These are phyloP conservation scores for Warburgia ugandensis DNA, from an alignment of 164 flowering plant species.

Conservation along the genomic window DNA sequence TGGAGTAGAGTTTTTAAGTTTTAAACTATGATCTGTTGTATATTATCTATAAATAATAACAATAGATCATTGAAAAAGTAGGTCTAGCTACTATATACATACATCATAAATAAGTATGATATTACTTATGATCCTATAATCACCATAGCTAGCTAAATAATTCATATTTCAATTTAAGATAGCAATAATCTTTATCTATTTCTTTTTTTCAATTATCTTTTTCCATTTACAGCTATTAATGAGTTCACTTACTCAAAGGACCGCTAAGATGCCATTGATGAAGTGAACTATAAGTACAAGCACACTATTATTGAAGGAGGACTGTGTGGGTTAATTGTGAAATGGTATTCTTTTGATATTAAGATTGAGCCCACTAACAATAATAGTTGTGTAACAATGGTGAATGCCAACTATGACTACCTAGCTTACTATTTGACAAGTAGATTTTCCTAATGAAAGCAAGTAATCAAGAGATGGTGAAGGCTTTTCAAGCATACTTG, in stretches of 20 bases:
- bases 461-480: not conserved
- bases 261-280: conserved; percentile 14
- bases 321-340: not conserved
- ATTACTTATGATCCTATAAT: too few relatives aligned
- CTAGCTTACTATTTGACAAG: not conserved
- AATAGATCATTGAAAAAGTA: too few relatives aligned
- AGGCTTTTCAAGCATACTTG: not conserved
- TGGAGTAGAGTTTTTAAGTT: too few relatives aligned
- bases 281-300: conserved; percentile 12
- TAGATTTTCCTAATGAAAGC: not conserved
- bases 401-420: conserved; percentile 1
- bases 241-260: conserved; percentile 9
- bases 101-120: too few relatives aligned
- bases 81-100: too few relatives aligned
- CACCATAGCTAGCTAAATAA: too few relatives aligned
- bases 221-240: conserved; percentile 6
- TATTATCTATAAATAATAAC: too few relatives aligned
- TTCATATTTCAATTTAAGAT: too few relatives aligned
- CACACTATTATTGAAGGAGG: conserved; percentile 23
- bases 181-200: too few relatives aligned
- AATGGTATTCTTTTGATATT: not conserved
- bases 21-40: too few relatives aligned
- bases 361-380: not conserved
- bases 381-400: not conserved
- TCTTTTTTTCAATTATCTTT: too few relatives aligned